phyloP scores from a whole-genome alignment of 169 alveolate species.

The Cystoisospora suis region DNA sequence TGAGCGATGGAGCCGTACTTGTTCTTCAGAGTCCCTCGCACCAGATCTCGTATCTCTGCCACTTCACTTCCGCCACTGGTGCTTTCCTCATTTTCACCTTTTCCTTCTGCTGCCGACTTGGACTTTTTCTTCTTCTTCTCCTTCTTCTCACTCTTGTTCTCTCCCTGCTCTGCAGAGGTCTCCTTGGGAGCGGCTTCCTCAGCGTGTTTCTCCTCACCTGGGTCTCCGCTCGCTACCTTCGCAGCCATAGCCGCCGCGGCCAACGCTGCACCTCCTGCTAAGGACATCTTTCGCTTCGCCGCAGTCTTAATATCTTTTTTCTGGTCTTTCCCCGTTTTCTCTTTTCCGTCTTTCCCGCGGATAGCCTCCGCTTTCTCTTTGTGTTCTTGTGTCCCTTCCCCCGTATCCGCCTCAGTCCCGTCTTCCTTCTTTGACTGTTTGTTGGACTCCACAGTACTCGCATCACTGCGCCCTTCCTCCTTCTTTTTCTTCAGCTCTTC shows the following conservation, averaged over 20 bases:
- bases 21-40: conserved; percentile 56
- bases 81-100: conserved; percentile 19
- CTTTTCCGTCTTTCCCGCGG: background rate
- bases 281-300: background rate
- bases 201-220: background rate
- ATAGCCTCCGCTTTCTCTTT: background rate
- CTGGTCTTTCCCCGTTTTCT: background rate
- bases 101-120: background rate
- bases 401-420: background rate
- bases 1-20: conserved; percentile 63
- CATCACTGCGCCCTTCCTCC: background rate
- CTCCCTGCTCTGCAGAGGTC: background rate
- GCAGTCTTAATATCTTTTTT: background rate
- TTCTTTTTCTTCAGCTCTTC: background rate
- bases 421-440: background rate
- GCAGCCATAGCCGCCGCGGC: background rate
- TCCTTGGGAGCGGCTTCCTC: background rate
- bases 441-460: background rate
- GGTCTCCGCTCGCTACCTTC: background rate
- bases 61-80: conserved; percentile 24
- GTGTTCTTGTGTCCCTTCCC: background rate
- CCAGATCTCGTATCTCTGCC: conserved; percentile 34
- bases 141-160: conserved; percentile 43
- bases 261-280: conserved; percentile 24
- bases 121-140: conserved; percentile 32